These are phyloP conservation scores for Metschnikowia cubensis DNA, from an alignment of 805 yeast genomes.

Conservation along the genomic window DNA sequence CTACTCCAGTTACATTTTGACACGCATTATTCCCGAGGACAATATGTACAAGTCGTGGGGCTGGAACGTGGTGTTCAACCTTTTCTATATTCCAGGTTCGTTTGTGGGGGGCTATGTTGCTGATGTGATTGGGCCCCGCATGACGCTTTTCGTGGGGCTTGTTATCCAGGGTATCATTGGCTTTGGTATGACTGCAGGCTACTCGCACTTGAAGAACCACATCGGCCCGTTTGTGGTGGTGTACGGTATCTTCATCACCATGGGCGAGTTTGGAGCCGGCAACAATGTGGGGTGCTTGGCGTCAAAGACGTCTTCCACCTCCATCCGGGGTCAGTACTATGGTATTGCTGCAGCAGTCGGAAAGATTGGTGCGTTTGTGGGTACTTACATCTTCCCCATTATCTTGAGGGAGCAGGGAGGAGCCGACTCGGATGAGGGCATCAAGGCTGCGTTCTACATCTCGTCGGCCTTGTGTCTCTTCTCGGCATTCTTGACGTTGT, in stretches of 20 bases:
- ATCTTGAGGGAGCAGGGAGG: conserved; percentile 58
- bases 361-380: conserved; percentile 89
- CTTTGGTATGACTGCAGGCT: conserved; percentile 74
- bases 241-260: conserved; percentile 80
- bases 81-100: conserved; percentile 88
- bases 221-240: conserved; percentile 80
- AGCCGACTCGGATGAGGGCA: conserved; percentile 47
- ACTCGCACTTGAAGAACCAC: conserved; percentile 50
- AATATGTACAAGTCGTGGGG: conserved; percentile 76
- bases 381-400: conserved; percentile 83
- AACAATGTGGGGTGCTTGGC: conserved; percentile 87
- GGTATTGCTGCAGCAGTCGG: conserved; percentile 91
- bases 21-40: conserved; percentile 51
- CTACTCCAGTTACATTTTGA: conserved; percentile 70
- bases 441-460: conserved; percentile 76
- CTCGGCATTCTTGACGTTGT: conserved; percentile 63
- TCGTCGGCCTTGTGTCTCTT: conserved; percentile 73
- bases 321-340: conserved; percentile 87
- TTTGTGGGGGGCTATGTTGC: conserved; percentile 78
- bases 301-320: conserved; percentile 79
- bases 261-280: conserved; percentile 95
- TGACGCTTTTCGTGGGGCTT: conserved; percentile 69
- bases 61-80: conserved; percentile 86
- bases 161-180: conserved; percentile 74
- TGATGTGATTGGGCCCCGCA: conserved; percentile 90